Percentiles rank a stretch among this genome's conserved stretches.
These are phyloP conservation scores for Furcasterigmium furcatum DNA, from an alignment of 2,329 filamentous ascomycete genomes.

Conservation along the genomic window DNA sequence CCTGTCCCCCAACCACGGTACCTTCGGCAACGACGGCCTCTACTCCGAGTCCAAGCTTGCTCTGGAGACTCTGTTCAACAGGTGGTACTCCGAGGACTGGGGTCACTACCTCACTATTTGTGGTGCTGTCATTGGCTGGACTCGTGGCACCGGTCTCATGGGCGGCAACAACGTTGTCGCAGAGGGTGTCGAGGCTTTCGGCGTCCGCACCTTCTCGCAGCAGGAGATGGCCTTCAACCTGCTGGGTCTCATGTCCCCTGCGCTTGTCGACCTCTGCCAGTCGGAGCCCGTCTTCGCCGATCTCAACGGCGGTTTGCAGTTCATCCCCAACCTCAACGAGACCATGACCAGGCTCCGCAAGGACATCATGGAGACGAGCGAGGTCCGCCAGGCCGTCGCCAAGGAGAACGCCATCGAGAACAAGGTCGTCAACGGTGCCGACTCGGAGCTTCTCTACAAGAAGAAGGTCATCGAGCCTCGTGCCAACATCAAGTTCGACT, in stretches of 20 bases:
- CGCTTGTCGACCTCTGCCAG: slow-evolving; percentile 94
- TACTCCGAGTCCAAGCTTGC: slow-evolving; percentile 98
- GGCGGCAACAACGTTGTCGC: slow-evolving; percentile 96
- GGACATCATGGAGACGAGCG: slow-evolving; percentile 91
- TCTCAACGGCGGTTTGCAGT: slow-evolving; percentile 95
- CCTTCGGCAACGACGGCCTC: slow-evolving; percentile 94
- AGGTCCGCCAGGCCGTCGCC: slow-evolving; percentile 87
- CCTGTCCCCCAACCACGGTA: slow-evolving; percentile 96
- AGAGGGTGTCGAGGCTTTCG: slow-evolving; percentile 93
- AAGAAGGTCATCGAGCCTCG: slow-evolving; percentile 90
- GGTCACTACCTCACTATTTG: slow-evolving; percentile 96
- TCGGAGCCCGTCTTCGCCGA: slow-evolving; percentile 94
- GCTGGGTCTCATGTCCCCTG: slow-evolving; percentile 90
- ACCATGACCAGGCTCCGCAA: slow-evolving; percentile 91
- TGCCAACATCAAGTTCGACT: slow-evolving; percentile 97
- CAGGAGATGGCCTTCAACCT: slow-evolving; percentile 99
- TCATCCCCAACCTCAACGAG: slow-evolving; percentile 92
- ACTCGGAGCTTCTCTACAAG: slow-evolving; percentile 89
- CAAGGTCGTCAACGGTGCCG: slow-evolving; percentile 93
- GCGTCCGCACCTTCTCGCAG: slow-evolving; percentile 97
- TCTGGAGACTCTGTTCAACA: slow-evolving; percentile 95
- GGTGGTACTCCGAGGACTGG: slow-evolving; percentile 98
- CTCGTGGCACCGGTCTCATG: slow-evolving; percentile 97
- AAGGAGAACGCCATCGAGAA: slow-evolving; percentile 97
- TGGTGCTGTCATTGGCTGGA: slow-evolving; percentile 98